These are phyloP conservation scores for Lepiota brunneoincarnata DNA, from an alignment of 768 basidiomycete species.

Conservation along the genomic window DNA sequence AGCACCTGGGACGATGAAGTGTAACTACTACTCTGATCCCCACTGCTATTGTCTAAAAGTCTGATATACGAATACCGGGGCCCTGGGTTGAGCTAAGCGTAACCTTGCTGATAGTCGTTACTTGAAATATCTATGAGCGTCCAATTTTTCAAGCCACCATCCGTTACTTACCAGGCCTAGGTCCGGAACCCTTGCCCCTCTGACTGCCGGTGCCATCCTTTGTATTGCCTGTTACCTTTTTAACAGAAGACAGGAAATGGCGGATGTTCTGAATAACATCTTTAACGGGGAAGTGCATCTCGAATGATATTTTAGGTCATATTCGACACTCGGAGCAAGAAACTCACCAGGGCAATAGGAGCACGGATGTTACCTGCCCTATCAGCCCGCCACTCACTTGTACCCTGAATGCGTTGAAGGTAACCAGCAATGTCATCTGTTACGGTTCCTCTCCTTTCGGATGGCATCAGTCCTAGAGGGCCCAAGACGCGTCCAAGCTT, in stretches of 20 bases:
- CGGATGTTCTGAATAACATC: constrained; percentile 80
- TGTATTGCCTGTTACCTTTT: constrained; percentile 68
- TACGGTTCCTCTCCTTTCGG: constrained; percentile 90
- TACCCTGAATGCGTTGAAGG: constrained; percentile 74
- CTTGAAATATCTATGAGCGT: constrained; percentile 31
- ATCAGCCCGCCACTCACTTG: constrained; percentile 93
- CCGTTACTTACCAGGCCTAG: constrained; percentile 45
- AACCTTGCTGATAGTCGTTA: constrained; percentile 75
- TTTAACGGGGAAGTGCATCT: constrained; percentile 74
- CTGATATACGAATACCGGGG: constrained; percentile 86
- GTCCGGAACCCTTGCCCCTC: constrained; percentile 32
- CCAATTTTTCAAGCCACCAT: background rate
- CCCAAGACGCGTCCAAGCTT: constrained; percentile 77
- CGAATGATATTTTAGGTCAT: background rate
- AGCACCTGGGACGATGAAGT: constrained; percentile 11
- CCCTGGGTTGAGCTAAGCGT: constrained; percentile 84
- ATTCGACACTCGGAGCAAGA: background rate
- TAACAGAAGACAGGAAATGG: constrained; percentile 73
- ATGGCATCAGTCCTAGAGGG: constrained; percentile 94
- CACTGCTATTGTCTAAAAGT: constrained; percentile 43
- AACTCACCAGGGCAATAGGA: constrained; percentile 71
- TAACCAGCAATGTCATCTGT: constrained; percentile 85
- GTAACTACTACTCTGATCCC: constrained; percentile 10
- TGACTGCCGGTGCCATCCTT: constrained; percentile 49
- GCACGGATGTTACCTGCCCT: constrained; percentile 80